These are phyloP conservation scores for Sporothrix humicola DNA, from an alignment of 2,329 filamentous ascomycete genomes.

Conservation along the genomic window DNA sequence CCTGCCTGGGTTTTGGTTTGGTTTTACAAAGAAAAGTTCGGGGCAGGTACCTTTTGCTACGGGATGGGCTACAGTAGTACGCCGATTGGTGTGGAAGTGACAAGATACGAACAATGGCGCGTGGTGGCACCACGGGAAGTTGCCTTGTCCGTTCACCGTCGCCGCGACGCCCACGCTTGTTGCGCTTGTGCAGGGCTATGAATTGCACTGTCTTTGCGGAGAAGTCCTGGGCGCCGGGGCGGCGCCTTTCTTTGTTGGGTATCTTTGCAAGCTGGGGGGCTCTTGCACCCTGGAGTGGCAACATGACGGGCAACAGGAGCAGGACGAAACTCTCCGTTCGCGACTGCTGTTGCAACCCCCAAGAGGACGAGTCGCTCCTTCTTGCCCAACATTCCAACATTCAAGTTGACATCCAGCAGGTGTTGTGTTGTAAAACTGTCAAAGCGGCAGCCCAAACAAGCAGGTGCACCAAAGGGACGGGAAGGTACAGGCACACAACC, in stretches of 20 bases:
- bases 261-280: background rate
- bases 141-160: slow-evolving; percentile 19
- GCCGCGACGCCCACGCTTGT: background rate
- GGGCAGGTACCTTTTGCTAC: background rate
- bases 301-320: background rate
- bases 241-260: background rate
- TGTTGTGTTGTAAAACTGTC: too few species aligned
- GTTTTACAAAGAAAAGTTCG: background rate
- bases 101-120: slow-evolving; percentile 21
- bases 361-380: background rate
- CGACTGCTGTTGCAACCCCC: background rate
- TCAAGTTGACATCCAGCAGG: too few species aligned
- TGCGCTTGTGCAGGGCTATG: background rate
- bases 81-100: slow-evolving; percentile 5
- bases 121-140: slow-evolving; percentile 22
- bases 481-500: background rate
- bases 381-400: too few species aligned
- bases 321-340: slow-evolving; percentile 8
- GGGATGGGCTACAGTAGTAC: slow-evolving; percentile 2
- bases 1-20: slow-evolving; percentile 6
- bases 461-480: background rate
- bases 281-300: background rate
- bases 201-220: background rate
- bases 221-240: background rate
- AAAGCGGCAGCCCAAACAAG: background rate